Percentiles rank a stretch among this genome's conserved stretches.
These are phyloP conservation scores for Penicillium sp. DNA, from an alignment of 2,329 filamentous ascomycete genomes.

Conservation along the genomic window DNA sequence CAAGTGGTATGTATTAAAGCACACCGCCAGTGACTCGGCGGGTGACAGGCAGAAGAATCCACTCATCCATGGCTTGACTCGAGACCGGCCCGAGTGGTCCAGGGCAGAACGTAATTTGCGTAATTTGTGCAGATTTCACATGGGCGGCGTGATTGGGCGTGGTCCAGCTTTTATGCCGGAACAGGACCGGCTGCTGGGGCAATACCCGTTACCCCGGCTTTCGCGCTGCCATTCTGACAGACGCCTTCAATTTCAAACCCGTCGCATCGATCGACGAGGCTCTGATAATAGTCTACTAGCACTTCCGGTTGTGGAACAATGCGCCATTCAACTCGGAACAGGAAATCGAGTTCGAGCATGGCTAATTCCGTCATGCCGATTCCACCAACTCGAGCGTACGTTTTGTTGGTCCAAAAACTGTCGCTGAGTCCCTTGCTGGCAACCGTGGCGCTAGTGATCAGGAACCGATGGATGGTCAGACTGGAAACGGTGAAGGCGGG, in stretches of 20 bases:
- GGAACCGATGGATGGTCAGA: conserved; percentile 91
- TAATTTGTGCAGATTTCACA: conserved; percentile 3
- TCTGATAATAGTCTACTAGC: conserved; percentile 87
- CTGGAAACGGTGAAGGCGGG: conserved; percentile 95
- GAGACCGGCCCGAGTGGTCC: conserved; percentile 23
- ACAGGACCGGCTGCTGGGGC: conserved; percentile 13
- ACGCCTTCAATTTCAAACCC: conserved; percentile 56
- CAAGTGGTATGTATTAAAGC: conserved; percentile 19
- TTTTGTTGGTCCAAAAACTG: conserved; percentile 97
- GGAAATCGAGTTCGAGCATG: conserved; percentile 86
- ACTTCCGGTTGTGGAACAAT: conserved; percentile 96
- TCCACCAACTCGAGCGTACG: conserved; percentile 90
- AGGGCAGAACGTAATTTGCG: conserved; percentile 1
- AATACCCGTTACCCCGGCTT: conserved; percentile 12
- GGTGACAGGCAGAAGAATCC: conserved; percentile 2
- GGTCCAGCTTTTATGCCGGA: neutral
- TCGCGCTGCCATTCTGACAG: conserved; percentile 8
- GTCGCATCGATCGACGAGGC: conserved; percentile 69
- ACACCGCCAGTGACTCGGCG: conserved; percentile 7
- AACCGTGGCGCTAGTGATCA: conserved; percentile 93
- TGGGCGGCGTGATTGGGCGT: neutral
- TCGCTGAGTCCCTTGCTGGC: conserved; percentile 95
- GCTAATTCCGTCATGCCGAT: conserved; percentile 88
- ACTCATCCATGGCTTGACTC: conserved; percentile 12
- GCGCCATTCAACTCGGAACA: conserved; percentile 90